Conservation (phyloP, 2,329 filamentous ascomycete genomes). For the Alternaria rosae region DNA sequence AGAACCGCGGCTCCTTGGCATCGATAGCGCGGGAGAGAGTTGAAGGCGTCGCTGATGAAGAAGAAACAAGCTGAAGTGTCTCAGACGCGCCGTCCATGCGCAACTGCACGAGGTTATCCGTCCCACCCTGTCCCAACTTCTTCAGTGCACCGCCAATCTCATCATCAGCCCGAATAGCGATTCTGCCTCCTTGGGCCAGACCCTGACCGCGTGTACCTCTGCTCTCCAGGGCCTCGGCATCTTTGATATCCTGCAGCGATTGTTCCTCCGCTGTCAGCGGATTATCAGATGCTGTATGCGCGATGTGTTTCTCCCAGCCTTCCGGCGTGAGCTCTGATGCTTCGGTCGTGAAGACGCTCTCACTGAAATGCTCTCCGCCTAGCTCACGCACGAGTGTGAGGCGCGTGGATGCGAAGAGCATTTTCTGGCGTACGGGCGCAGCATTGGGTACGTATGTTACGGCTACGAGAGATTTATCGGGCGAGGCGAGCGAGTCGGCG, state of each 20-base stretch:
- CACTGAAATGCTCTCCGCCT: constrained; percentile 78
- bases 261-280: constrained; percentile 82
- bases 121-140: constrained; percentile 60
- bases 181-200: constrained; percentile 40
- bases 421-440: constrained; percentile 83
- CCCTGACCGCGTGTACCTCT: constrained; percentile 67
- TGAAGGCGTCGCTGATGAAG: constrained; percentile 61
- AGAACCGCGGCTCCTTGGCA: constrained; percentile 74
- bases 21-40: constrained; percentile 70
- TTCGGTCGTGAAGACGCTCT: constrained; percentile 76
- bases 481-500: constrained; percentile 58
- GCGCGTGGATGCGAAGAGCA: constrained; percentile 81
- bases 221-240: constrained; percentile 77
- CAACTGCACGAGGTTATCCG: constrained; percentile 68
- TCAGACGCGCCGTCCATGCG: constrained; percentile 77
- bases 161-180: constrained; percentile 64
- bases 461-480: constrained; percentile 61
- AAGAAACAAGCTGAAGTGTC: constrained; percentile 70
- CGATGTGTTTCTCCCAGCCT: constrained; percentile 77
- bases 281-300: constrained; percentile 66
- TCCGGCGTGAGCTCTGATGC: constrained; percentile 71
- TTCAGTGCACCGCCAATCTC: constrained; percentile 71
- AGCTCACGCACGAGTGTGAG: constrained; percentile 78
- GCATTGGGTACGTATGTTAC: constrained; percentile 81
- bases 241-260: constrained; percentile 73